phyloP scores from a whole-genome alignment of 2,329 filamentous ascomycete genomes.

The Samsoniella hepiali region DNA sequence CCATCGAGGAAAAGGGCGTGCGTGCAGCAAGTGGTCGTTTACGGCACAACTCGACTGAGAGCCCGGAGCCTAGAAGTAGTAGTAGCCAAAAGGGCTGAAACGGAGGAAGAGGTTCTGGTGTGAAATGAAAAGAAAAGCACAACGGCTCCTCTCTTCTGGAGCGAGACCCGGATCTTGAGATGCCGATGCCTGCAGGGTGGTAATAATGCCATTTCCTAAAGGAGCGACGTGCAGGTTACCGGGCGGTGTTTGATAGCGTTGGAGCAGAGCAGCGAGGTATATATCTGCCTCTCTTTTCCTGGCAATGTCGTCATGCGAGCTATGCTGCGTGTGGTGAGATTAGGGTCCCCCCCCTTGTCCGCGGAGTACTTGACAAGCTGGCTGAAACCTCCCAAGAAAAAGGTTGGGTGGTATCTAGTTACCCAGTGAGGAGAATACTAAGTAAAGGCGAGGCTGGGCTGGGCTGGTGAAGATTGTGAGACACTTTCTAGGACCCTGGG shows the following conservation, averaged over 20 bases:
- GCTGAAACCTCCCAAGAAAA: no score
- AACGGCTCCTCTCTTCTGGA: background rate
- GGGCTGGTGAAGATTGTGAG: background rate
- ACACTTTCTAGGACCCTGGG: background rate
- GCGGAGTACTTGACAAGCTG: no score
- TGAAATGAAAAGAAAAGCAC: no score
- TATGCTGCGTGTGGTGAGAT: no score
- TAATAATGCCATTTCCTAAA: slow-evolving; percentile 6
- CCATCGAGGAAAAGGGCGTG: background rate
- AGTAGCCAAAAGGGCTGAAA: no score
- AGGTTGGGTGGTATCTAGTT: no score
- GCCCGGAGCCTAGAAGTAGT: background rate
- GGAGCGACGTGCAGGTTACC: background rate
- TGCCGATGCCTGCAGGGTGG: slow-evolving; percentile 1
- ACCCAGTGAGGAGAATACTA: no score
- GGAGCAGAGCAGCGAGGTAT: no score
- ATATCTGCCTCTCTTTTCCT: background rate
- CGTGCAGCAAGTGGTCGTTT: background rate
- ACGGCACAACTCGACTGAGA: background rate
- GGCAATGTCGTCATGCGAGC: background rate
- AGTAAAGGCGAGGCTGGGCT: no score
- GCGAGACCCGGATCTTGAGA: background rate
- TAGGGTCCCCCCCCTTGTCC: no score
- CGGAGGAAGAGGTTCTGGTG: no score
- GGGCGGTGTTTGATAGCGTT: background rate